A percentile compares a stretch with the other conserved stretches of the same genome.
Conservation (phyloP, 2,329 filamentous ascomycete genomes). For the Zarea fungicola region DNA sequence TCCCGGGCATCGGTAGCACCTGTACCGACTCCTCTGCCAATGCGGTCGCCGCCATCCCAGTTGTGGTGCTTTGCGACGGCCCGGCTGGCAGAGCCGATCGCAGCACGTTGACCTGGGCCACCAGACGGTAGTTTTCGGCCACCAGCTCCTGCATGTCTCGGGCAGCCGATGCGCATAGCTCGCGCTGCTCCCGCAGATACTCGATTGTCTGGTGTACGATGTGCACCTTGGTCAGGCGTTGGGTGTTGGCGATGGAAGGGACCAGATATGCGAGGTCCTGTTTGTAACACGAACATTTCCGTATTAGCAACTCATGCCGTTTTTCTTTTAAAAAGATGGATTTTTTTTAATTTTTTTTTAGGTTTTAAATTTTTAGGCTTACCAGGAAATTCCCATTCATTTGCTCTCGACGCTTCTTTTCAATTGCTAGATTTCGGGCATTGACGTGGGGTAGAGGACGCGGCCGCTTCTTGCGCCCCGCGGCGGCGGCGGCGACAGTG, state of each 20-base stretch:
- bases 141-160: background rate
- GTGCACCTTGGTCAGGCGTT: conserved; percentile 7
- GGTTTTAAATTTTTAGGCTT: background rate
- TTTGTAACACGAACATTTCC: background rate
- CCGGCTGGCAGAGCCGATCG: too few relatives aligned
- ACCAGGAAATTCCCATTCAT: conserved; percentile 9
- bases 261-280: conserved; percentile 7
- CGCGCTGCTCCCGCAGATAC: conserved; percentile 1
- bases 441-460: conserved; percentile 7
- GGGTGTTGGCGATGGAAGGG: background rate
- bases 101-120: background rate
- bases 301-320: background rate
- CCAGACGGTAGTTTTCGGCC: conserved; percentile 1
- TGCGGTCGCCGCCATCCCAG: background rate
- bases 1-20: background rate
- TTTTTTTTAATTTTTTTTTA: too few relatives aligned
- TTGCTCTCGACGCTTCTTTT: conserved; percentile 5
- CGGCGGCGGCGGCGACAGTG: too few relatives aligned
- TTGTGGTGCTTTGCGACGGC: too few relatives aligned
- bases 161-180: background rate
- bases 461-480: conserved; percentile 1
- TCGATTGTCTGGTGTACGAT: conserved; percentile 4
- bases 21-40: background rate
- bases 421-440: conserved; percentile 6
- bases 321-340: background rate